Evolutionary conservation across 2,329 filamentous ascomycete genomes (phyloP).

Genomic region (Pezicula carpinea): DNA sequence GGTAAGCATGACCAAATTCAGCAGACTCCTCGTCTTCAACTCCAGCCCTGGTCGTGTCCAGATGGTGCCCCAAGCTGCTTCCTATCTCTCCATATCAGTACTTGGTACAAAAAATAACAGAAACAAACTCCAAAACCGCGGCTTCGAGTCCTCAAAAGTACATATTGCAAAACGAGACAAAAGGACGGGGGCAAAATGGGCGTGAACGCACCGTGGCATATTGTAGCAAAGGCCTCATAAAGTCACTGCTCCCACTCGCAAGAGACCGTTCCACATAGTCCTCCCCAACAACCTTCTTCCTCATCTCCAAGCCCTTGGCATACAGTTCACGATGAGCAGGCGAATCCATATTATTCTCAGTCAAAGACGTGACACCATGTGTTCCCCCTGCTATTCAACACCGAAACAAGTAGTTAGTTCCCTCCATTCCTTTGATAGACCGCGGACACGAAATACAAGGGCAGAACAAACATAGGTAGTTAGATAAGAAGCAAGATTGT

Average conservation of each 20-base stretch:
- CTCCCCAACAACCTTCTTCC: conserved; percentile 23
- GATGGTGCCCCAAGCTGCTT: conserved; percentile 26
- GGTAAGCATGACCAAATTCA: conserved; percentile 27
- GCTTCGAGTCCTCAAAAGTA: too few relatives aligned
- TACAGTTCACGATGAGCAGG: conserved; percentile 17
- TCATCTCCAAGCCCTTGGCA: conserved; percentile 17
- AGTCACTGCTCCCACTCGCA: conserved; percentile 18
- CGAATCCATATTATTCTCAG: conserved; percentile 24
- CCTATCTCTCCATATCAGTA: too few relatives aligned
- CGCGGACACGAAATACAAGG: too few relatives aligned
- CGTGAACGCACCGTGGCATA: conserved; percentile 22
- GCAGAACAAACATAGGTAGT: too few relatives aligned
- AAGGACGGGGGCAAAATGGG: not conserved
- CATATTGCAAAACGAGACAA: too few relatives aligned
- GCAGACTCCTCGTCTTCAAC: conserved; percentile 20
- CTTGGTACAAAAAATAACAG: too few relatives aligned
- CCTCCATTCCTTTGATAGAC: too few relatives aligned
- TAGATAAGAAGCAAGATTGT: too few relatives aligned
- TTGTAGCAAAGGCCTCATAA: conserved; percentile 23
- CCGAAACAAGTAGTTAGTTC: too few relatives aligned
- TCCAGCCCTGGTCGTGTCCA: conserved; percentile 26
- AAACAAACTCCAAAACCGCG: not conserved
- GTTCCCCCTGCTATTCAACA: too few relatives aligned
- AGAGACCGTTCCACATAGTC: conserved; percentile 21
- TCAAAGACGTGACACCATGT: not conserved